phyloP scores from a whole-genome alignment of 73 alveolate species.

The Blepharisma stoltei region DNA sequence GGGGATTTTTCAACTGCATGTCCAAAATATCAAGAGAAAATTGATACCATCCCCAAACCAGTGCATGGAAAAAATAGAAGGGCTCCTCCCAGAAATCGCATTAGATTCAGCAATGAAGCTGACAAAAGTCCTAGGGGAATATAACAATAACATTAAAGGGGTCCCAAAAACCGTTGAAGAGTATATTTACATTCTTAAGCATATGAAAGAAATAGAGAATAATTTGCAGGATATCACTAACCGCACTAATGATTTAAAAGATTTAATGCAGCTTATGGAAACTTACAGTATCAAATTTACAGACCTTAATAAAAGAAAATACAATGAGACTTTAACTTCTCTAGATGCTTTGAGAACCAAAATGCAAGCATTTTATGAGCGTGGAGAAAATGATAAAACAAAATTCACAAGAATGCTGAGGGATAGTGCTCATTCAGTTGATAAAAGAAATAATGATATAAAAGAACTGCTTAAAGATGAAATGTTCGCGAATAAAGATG shows the following conservation, averaged over 20 bases:
- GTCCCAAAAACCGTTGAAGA: slow-evolving; percentile 72
- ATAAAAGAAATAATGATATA: slow-evolving; percentile 45
- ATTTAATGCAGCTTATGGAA: slow-evolving; percentile 61
- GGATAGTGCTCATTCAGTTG: slow-evolving; percentile 37
- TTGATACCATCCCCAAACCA: slow-evolving; percentile 48
- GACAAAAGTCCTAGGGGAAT: slow-evolving; percentile 27
- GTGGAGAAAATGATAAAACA: slow-evolving; percentile 68
- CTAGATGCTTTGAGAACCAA: slow-evolving; percentile 54
- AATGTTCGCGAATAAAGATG: slow-evolving; percentile 32
- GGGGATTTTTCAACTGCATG: slow-evolving; percentile 59
- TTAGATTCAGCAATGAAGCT: slow-evolving; percentile 40
- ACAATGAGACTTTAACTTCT: slow-evolving; percentile 53
- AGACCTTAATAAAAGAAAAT: slow-evolving; percentile 60
- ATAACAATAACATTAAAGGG: slow-evolving; percentile 35
- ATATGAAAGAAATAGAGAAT: slow-evolving; percentile 47
- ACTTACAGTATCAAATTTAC: slow-evolving; percentile 61
- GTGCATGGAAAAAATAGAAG: slow-evolving; percentile 39
- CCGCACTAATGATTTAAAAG: slow-evolving; percentile 52
- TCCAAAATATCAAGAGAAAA: slow-evolving; percentile 45
- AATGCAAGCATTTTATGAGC: slow-evolving; percentile 69
- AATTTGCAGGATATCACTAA: slow-evolving; percentile 57
- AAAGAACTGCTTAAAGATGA: slow-evolving; percentile 38
- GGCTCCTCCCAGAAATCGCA: slow-evolving; percentile 46
- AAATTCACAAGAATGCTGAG: slow-evolving; percentile 68
- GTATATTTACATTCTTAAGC: slow-evolving; percentile 60